Percentiles rank a stretch among this genome's conserved stretches.
phyloP scores from a whole-genome alignment of 2,329 filamentous ascomycete species.

The Zopfia rhizophila region DNA sequence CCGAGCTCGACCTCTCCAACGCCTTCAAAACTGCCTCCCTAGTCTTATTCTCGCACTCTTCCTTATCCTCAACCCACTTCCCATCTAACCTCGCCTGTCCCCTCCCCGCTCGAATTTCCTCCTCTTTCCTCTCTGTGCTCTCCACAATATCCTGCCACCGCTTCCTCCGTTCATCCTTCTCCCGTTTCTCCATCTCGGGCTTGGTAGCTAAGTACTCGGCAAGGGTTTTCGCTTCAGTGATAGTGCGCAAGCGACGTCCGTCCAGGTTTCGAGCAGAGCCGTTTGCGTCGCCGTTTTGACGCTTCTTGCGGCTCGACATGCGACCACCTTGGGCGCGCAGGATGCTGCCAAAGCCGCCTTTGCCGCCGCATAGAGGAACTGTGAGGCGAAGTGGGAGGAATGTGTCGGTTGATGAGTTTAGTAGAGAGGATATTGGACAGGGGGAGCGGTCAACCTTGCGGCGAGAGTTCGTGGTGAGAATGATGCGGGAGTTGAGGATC shows the following conservation, averaged over 20 bases:
- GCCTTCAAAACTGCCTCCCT: slow-evolving; percentile 74
- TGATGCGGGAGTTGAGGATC: slow-evolving; percentile 67
- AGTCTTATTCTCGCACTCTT: slow-evolving; percentile 86
- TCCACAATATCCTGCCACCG: slow-evolving; percentile 92
- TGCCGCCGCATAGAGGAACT: slow-evolving; percentile 85
- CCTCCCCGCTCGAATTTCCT: slow-evolving; percentile 81
- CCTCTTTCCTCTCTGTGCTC: slow-evolving; percentile 81
- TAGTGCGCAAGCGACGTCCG: slow-evolving; percentile 86
- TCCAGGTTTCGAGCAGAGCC: slow-evolving; percentile 94
- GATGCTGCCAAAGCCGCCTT: slow-evolving; percentile 97
- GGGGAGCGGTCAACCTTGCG: slow-evolving; percentile 70
- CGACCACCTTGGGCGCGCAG: slow-evolving; percentile 95
- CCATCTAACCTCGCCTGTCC: slow-evolving; percentile 76
- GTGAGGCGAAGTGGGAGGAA: slow-evolving; percentile 86
- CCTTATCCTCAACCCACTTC: slow-evolving; percentile 95
- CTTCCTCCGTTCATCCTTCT: slow-evolving; percentile 85
- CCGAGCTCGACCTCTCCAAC: slow-evolving; percentile 55
- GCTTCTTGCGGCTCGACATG: slow-evolving; percentile 96
- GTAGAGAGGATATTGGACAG: slow-evolving; percentile 69
- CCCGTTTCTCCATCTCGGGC: slow-evolving; percentile 95
- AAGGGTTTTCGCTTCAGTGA: slow-evolving; percentile 93
- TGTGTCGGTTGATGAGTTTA: slow-evolving; percentile 67
- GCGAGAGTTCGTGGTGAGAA: slow-evolving; percentile 85
- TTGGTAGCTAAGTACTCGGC: slow-evolving; percentile 96
- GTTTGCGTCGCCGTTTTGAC: slow-evolving; percentile 82